These are phyloP conservation scores for Linnemannia elongata DNA, from an alignment of 192 early-diverging fungal species.

Conservation along the genomic window DNA sequence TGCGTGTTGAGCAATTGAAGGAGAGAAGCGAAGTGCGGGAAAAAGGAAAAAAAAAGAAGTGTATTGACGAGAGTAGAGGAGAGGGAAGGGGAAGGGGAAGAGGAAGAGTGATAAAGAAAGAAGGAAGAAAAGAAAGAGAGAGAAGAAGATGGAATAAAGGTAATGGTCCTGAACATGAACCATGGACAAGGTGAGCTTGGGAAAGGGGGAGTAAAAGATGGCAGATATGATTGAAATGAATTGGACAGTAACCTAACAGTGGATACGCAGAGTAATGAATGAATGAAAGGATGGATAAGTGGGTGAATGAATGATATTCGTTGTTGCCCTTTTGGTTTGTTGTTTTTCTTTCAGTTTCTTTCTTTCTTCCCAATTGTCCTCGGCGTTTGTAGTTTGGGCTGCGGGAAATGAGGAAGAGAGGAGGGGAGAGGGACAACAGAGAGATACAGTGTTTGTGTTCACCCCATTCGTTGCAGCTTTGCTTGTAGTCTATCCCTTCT, in stretches of 20 bases:
- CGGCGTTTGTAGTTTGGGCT: neutral
- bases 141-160: neutral
- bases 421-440: neutral
- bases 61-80: neutral
- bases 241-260: too few relatives aligned
- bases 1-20: neutral
- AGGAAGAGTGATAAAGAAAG: neutral
- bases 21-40: neutral
- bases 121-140: neutral
- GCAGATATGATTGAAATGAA: neutral
- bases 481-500: neutral
- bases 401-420: neutral
- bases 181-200: too few relatives aligned
- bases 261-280: neutral
- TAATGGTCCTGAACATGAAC: too few relatives aligned
- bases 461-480: neutral
- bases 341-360: neutral
- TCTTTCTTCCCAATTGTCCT: neutral
- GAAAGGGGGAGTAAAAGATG: neutral
- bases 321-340: neutral
- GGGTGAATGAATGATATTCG: neutral
- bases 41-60: neutral
- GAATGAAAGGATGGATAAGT: neutral
- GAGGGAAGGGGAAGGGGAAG: neutral
- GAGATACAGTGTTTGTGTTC: neutral